These are phyloP conservation scores for Starmerella sp. DNA, from an alignment of 805 yeast species.

Conservation along the genomic window DNA sequence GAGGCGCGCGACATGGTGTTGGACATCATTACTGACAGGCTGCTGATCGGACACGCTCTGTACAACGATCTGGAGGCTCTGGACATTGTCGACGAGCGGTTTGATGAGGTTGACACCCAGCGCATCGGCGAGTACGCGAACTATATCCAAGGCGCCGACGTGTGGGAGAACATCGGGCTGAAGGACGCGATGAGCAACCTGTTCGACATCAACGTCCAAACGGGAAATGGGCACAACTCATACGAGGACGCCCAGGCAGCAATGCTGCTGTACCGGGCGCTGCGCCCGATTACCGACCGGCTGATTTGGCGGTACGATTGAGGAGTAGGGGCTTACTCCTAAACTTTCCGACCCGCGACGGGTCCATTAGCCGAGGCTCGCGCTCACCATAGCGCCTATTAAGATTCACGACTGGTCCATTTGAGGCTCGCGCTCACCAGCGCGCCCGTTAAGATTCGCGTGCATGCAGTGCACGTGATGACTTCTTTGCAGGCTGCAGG, in stretches of 20 bases:
- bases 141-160: constrained; percentile 17
- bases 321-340: too few species aligned
- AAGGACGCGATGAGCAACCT: neutral
- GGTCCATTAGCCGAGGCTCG: too few species aligned
- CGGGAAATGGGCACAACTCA: constrained; percentile 58
- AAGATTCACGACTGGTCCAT: too few species aligned
- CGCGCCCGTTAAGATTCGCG: too few species aligned
- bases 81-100: constrained; percentile 50
- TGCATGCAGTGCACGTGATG: too few species aligned
- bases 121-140: neutral
- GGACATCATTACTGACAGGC: constrained; percentile 37
- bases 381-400: too few species aligned
- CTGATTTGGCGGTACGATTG: too few species aligned
- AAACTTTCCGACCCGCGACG: too few species aligned
- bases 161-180: neutral
- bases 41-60: constrained; percentile 74
- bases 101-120: constrained; percentile 21
- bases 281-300: too few species aligned
- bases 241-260: constrained; percentile 86
- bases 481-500: too few species aligned
- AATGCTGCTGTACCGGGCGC: constrained; percentile 53
- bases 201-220: constrained; percentile 56
- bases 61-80: constrained; percentile 66
- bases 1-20: constrained; percentile 52
- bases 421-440: too few species aligned